phyloP scores from a whole-genome alignment of 2,329 filamentous ascomycete genomes.

The Zymoseptoria passerinii region DNA sequence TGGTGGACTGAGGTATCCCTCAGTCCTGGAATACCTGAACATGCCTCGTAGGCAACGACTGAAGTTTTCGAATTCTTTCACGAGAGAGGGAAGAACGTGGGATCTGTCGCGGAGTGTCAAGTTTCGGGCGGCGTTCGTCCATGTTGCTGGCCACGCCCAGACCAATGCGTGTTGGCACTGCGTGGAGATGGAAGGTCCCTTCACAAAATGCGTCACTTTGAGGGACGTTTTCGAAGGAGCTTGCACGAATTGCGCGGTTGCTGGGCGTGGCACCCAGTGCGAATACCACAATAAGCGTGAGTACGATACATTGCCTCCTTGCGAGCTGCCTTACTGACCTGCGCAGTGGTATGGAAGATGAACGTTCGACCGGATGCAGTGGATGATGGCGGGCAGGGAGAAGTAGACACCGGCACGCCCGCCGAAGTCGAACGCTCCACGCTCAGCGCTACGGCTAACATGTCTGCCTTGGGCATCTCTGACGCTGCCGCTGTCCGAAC shows the following conservation, averaged over 20 bases:
- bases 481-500: too few relatives aligned
- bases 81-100: not conserved
- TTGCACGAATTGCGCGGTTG: not conserved
- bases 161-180: not conserved
- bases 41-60: conserved; percentile 1
- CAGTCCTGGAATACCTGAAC: conserved; percentile 1
- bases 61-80: not conserved
- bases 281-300: not conserved
- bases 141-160: not conserved
- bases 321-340: not conserved
- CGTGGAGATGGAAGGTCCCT: not conserved
- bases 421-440: not conserved
- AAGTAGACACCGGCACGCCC: not conserved
- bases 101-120: not conserved
- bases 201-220: not conserved
- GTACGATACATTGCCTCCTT: not conserved
- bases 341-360: not conserved
- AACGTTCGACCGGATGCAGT: not conserved
- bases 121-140: not conserved
- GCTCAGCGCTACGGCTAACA: too few relatives aligned
- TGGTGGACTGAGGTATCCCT: not conserved
- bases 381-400: not conserved
- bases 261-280: not conserved
- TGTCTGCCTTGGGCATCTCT: too few relatives aligned
- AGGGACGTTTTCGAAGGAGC: not conserved